Evolutionary conservation across 257 asterid genomes (phyloP).

Genomic region (Solanum clarkiae): DNA sequence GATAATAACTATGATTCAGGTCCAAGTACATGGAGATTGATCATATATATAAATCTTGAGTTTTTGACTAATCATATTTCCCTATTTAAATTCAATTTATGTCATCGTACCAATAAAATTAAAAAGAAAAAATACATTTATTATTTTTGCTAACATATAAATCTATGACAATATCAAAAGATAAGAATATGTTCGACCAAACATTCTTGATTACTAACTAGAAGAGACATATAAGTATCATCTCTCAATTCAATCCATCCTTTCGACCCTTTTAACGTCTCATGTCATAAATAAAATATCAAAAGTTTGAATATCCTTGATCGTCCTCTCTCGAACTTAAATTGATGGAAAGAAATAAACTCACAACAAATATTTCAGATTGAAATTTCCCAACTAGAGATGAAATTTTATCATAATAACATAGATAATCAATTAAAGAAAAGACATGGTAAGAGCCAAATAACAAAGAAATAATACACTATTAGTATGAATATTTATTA

Average conservation of each 20-base stretch:
- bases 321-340: neutral
- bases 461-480: neutral
- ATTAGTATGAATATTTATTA: neutral
- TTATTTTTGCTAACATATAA: too few species aligned
- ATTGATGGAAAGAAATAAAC: too few species aligned
- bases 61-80: too few species aligned
- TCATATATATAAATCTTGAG: rapidly evolving
- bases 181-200: too few species aligned
- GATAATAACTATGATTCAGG: neutral
- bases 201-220: neutral
- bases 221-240: neutral
- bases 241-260: neutral
- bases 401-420: too few species aligned
- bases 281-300: neutral
- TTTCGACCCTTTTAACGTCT: neutral
- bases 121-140: too few species aligned
- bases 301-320: neutral
- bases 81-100: too few species aligned
- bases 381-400: neutral
- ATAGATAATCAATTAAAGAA: too few species aligned
- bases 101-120: neutral
- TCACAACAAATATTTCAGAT: too few species aligned
- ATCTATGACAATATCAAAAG: neutral
- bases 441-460: neutral
- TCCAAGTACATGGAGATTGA: neutral